Conservation (phyloP, 2,329 filamentous ascomycete species). For the Purpureocillium takamizusanense region DNA sequence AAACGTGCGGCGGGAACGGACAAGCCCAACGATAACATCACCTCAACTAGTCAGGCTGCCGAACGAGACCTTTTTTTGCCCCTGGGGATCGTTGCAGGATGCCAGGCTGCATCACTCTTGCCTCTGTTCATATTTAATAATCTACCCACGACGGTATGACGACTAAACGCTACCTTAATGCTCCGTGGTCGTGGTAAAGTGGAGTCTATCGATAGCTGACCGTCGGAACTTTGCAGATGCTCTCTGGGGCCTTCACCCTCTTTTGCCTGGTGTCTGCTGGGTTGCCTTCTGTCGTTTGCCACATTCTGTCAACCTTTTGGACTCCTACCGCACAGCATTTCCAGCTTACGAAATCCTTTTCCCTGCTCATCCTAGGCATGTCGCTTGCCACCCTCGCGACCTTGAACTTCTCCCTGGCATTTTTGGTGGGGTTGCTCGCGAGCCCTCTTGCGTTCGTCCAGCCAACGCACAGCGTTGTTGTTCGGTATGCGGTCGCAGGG, state of each 20-base stretch:
- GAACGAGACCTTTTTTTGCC: slow-evolving; percentile 66
- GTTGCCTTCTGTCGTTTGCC: slow-evolving; percentile 49
- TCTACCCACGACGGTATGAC: slow-evolving; percentile 52
- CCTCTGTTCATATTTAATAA: slow-evolving; percentile 86
- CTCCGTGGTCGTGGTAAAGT: neutral
- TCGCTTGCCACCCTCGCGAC: slow-evolving; percentile 88
- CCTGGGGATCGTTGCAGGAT: slow-evolving; percentile 59
- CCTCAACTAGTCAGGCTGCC: slow-evolving; percentile 15
- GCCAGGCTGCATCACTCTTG: slow-evolving; percentile 69
- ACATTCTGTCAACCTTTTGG: slow-evolving; percentile 40
- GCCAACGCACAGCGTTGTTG: slow-evolving; percentile 30
- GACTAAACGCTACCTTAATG: neutral
- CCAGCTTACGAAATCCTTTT: slow-evolving; percentile 79
- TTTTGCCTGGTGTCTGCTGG: slow-evolving; percentile 47
- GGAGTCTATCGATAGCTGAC: neutral
- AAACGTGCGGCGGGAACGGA: slow-evolving; percentile 13
- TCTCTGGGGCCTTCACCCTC: slow-evolving; percentile 47
- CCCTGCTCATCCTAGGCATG: slow-evolving; percentile 84
- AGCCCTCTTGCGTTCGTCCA: slow-evolving; percentile 69
- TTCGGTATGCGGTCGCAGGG: slow-evolving; percentile 33
- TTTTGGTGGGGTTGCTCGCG: slow-evolving; percentile 73
- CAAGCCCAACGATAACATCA: slow-evolving; percentile 14
- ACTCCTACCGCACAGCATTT: slow-evolving; percentile 59
- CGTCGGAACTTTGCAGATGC: slow-evolving; percentile 33
- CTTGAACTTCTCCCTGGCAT: slow-evolving; percentile 86